These are phyloP conservation scores for Lactarius akahatsu DNA, from an alignment of 768 basidiomycete species.

Conservation along the genomic window DNA sequence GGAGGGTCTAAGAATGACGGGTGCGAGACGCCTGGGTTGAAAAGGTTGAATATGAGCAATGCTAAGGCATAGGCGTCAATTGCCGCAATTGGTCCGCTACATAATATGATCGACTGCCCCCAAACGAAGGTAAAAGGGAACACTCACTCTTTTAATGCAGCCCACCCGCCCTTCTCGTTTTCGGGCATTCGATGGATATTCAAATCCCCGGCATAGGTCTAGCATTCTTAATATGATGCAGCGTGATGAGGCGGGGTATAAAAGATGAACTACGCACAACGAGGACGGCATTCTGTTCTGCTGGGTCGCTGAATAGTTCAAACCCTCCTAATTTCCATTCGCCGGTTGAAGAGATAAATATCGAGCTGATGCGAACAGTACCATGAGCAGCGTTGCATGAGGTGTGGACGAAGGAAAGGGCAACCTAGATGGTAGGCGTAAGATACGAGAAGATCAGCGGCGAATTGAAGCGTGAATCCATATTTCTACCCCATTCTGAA, in stretches of 20 bases:
- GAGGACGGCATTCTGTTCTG: constrained; percentile 73
- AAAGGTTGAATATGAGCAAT: constrained; percentile 78
- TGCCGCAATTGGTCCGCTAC: constrained; percentile 53
- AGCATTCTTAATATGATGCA: constrained; percentile 29
- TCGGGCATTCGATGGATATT: constrained; percentile 74
- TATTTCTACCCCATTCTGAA: constrained; percentile 1
- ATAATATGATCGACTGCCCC: constrained; percentile 39
- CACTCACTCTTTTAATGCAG: constrained; percentile 72
- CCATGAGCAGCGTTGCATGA: constrained; percentile 82
- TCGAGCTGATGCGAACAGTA: constrained; percentile 65
- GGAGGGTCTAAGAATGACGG: constrained; percentile 70
- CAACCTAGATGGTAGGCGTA: constrained; percentile 53
- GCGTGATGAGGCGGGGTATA: constrained; percentile 14
- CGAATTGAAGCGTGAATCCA: not conserved
- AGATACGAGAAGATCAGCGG: not conserved
- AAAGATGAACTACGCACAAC: constrained; percentile 58
- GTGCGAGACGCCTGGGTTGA: constrained; percentile 75
- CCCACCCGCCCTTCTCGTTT: constrained; percentile 86
- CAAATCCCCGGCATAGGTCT: constrained; percentile 70
- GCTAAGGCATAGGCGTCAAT: constrained; percentile 89
- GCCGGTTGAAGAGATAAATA: constrained; percentile 90
- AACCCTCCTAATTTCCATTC: constrained; percentile 98
- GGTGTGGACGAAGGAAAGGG: constrained; percentile 87
- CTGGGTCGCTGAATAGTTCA: constrained; percentile 81
- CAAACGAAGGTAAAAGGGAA: constrained; percentile 7